A percentile compares a stretch with the other conserved stretches of the same genome.
phyloP scores from a whole-genome alignment of 257 asterid genomes.

The Fraxinus quadrangulata region DNA sequence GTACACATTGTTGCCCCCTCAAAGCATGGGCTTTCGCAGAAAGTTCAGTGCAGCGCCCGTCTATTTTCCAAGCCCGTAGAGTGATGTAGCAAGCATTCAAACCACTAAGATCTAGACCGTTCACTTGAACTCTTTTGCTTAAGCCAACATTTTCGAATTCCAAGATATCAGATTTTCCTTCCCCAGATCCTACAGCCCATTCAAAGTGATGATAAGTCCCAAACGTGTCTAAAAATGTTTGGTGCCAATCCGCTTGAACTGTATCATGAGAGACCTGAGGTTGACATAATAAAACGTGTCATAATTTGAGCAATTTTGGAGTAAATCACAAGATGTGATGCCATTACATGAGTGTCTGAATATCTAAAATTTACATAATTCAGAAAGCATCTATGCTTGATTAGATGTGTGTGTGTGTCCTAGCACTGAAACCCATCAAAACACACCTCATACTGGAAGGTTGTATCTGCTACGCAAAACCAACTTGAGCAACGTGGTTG shows the following conservation, averaged over 20 bases:
- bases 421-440: constrained; percentile 20
- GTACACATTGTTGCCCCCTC: constrained; percentile 90
- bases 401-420: not conserved
- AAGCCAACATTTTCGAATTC: constrained; percentile 92
- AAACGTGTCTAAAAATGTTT: constrained; percentile 70
- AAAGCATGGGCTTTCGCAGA: constrained; percentile 95
- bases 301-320: constrained; percentile 25
- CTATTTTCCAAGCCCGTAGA: constrained; percentile 83
- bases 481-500: constrained; percentile 88
- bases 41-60: constrained; percentile 83
- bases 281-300: constrained; percentile 34
- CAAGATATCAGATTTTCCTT: constrained; percentile 89
- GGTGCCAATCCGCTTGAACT: constrained; percentile 92
- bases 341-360: constrained; percentile 19
- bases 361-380: constrained; percentile 7
- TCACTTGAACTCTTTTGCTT: constrained; percentile 77
- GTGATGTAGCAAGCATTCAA: constrained; percentile 86
- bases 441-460: constrained; percentile 89
- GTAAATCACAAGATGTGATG: constrained; percentile 7
- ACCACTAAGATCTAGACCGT: constrained; percentile 84
- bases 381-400: not conserved
- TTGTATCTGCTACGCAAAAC: constrained; percentile 95
- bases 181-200: constrained; percentile 97
- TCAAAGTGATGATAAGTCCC: constrained; percentile 85
- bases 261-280: constrained; percentile 83